phyloP scores from a whole-genome alignment of 2,329 filamentous ascomycete genomes.

The Colletotrichum tanaceti region DNA sequence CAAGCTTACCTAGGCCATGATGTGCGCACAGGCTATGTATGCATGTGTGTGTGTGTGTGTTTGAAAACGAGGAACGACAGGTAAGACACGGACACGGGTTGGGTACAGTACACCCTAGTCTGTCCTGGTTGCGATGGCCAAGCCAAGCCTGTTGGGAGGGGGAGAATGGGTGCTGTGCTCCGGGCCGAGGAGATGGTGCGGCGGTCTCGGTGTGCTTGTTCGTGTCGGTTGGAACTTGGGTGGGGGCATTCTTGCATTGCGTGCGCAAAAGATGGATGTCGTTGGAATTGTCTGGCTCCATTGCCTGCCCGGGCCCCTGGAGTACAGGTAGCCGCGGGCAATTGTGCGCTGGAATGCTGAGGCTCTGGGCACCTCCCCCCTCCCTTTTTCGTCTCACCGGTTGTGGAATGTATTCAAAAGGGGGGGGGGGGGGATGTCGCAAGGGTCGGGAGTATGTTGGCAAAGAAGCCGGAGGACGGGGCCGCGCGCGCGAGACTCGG shows the following conservation, averaged over 20 bases:
- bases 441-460: neutral
- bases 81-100: neutral
- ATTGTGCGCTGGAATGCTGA: constrained; percentile 9
- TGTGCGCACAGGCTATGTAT: no score
- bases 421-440: neutral
- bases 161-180: constrained; percentile 14
- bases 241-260: no score
- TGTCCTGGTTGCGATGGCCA: constrained; percentile 8
- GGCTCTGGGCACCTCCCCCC: neutral
- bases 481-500: neutral
- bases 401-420: neutral
- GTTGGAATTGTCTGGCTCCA: neutral
- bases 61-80: neutral
- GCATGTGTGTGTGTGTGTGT: no score
- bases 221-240: constrained; percentile 1
- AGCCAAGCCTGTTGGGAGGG: constrained; percentile 11
- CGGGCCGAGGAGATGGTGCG: constrained; percentile 20
- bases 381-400: neutral
- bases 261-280: constrained; percentile 3
- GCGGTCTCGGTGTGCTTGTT: neutral
- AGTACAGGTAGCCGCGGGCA: neutral
- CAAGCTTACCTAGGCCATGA: neutral
- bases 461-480: no score
- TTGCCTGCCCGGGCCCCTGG: neutral
- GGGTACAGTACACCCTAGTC: neutral